Conservation (phyloP, 108 stramenopile genomes). For the Aurantiochytrium sp. region DNA sequence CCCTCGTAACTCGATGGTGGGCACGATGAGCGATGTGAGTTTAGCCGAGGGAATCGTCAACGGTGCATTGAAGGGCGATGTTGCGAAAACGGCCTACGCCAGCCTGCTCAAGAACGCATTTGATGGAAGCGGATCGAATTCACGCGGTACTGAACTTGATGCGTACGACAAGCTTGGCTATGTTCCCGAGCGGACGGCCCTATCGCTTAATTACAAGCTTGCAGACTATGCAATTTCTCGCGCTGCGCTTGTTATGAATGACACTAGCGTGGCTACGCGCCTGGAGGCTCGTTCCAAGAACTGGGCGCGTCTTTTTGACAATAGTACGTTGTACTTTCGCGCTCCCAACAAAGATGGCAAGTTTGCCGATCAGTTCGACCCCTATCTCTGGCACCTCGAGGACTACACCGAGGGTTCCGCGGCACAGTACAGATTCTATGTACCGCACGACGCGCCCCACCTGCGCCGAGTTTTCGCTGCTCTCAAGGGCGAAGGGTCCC, state of each 20-base stretch:
- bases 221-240: background rate
- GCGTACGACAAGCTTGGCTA: constrained; percentile 26
- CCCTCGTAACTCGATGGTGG: constrained; percentile 29
- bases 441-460: background rate
- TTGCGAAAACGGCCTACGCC: background rate
- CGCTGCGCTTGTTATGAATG: background rate
- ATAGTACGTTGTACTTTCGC: background rate
- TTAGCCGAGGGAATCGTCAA: constrained; percentile 35
- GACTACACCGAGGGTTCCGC: background rate
- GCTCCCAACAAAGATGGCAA: background rate
- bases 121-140: background rate
- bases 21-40: constrained; percentile 34
- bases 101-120: constrained; percentile 15
- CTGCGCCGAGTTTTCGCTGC: background rate
- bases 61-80: background rate
- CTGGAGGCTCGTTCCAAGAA: background rate
- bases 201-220: background rate
- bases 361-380: background rate
- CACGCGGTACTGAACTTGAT: background rate
- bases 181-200: constrained; percentile 3
- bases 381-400: background rate
- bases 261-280: background rate
- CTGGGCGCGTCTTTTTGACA: background rate
- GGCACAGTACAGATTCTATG: background rate
- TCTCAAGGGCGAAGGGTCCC: background rate